Evolutionary conservation across 495 filamentous ascomycete species (phyloP).

Genomic region (Hypomontagnella monticulosa): DNA sequence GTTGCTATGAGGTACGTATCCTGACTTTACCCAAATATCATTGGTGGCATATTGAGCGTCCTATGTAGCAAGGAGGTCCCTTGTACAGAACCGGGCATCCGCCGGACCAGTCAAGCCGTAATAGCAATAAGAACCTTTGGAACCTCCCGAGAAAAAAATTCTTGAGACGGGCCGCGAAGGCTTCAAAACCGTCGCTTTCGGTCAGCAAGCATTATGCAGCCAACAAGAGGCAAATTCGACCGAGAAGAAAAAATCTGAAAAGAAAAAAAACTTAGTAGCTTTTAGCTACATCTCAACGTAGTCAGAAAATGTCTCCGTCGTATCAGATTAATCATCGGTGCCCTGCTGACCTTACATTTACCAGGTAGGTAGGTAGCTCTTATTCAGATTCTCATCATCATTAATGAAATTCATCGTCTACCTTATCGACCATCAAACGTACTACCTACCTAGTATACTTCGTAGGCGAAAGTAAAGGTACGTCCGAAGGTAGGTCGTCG

Average conservation of each 20-base stretch:
- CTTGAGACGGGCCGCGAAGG: constrained; percentile 36
- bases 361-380: constrained; percentile 31
- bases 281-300: constrained; percentile 9
- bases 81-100: constrained; percentile 35
- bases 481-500: not conserved
- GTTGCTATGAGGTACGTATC: constrained; percentile 8
- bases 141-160: constrained; percentile 23
- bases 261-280: constrained; percentile 6
- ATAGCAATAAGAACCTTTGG: constrained; percentile 24
- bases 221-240: constrained; percentile 12
- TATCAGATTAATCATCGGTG: constrained; percentile 25
- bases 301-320: constrained; percentile 13
- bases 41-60: constrained; percentile 20
- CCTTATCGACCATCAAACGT: not conserved
- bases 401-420: constrained; percentile 35
- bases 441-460: constrained; percentile 14
- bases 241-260: constrained; percentile 3
- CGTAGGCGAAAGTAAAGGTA: not conserved
- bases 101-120: constrained; percentile 37
- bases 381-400: constrained; percentile 42
- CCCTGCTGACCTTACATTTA: constrained; percentile 35
- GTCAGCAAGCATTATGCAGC: constrained; percentile 24
- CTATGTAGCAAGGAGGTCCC: constrained; percentile 32
- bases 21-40: constrained; percentile 8
- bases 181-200: constrained; percentile 38